Percentiles rank a stretch among this genome's conserved stretches.
These are phyloP conservation scores for Umbellularia californica DNA, from an alignment of 164 flowering plant species.

Conservation along the genomic window DNA sequence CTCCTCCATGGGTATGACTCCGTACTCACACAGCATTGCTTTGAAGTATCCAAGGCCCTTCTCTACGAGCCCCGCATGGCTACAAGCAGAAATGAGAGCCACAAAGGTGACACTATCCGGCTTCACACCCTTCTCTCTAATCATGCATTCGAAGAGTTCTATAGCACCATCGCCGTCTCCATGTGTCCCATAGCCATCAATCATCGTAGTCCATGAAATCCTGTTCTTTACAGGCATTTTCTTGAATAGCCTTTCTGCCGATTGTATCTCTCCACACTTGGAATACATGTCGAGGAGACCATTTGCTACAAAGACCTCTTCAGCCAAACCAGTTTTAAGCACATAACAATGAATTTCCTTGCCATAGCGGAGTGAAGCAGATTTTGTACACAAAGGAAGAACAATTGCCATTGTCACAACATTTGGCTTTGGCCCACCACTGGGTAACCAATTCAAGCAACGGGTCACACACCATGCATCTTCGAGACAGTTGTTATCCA, in stretches of 20 bases:
- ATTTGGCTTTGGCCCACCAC: constrained; percentile 19
- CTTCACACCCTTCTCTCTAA: constrained; percentile 10
- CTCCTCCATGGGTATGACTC: constrained; percentile 19
- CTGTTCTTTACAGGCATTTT: constrained; percentile 16
- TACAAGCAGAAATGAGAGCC: constrained; percentile 26
- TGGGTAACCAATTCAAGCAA: constrained; percentile 12
- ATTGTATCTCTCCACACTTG: constrained; percentile 25
- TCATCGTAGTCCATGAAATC: constrained; percentile 30
- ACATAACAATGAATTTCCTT: constrained; percentile 28
- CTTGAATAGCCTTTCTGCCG: constrained; percentile 16
- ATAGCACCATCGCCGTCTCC: constrained; percentile 28
- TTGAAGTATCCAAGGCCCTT: constrained; percentile 24
- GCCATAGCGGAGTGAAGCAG: constrained; percentile 23
- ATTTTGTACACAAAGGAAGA: constrained; percentile 24
- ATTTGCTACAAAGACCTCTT: constrained; percentile 27
- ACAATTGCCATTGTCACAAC: constrained; percentile 32
- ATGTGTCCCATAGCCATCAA: constrained; percentile 25
- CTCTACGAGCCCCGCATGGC: constrained; percentile 29
- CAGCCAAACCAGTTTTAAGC: constrained; percentile 21
- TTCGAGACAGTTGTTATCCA: constrained; percentile 14
- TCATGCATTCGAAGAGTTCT: constrained; percentile 14
- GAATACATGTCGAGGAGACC: constrained; percentile 36
- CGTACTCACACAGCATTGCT: constrained; percentile 16
- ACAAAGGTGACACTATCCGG: constrained; percentile 30
- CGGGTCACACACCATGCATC: constrained; percentile 21